Evolutionary conservation across 352 stramenopile species (phyloP).

Genomic region (Pythium aquatile): DNA sequence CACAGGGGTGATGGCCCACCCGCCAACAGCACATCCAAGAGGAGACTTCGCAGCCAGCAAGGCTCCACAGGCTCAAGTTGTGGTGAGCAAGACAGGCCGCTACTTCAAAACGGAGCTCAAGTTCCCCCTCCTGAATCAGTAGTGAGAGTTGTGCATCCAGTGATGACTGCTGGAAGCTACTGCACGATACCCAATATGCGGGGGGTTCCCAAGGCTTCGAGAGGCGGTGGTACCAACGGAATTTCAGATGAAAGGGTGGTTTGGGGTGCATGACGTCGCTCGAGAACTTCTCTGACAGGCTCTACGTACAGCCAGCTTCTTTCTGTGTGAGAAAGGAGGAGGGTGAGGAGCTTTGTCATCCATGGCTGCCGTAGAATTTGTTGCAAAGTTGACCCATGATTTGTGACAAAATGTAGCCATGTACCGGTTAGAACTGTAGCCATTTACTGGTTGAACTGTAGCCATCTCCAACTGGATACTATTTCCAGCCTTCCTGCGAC

Average conservation of each 20-base stretch:
- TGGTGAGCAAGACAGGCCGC: constrained; percentile 16
- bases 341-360: not conserved
- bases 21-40: not conserved
- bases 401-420: not conserved
- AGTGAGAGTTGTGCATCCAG: constrained; percentile 4
- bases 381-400: not conserved
- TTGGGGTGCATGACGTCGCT: not conserved
- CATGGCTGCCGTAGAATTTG: not conserved
- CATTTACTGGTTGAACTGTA: not conserved
- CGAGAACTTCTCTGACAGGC: not conserved
- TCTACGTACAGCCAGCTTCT: not conserved
- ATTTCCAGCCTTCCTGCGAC: not conserved
- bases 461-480: not conserved
- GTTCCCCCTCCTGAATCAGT: constrained; percentile 17
- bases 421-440: not conserved
- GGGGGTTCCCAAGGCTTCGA: too few relatives aligned
- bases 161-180: not conserved
- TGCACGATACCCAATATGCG: too few relatives aligned
- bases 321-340: constrained; percentile 1
- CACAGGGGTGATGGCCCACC: constrained; percentile 18
- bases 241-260: not conserved
- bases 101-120: constrained; percentile 28
- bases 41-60: not conserved
- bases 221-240: too few relatives aligned
- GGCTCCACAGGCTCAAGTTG: constrained; percentile 12